phyloP scores from a whole-genome alignment of 805 yeast species.

The Candida rishiriensis region DNA sequence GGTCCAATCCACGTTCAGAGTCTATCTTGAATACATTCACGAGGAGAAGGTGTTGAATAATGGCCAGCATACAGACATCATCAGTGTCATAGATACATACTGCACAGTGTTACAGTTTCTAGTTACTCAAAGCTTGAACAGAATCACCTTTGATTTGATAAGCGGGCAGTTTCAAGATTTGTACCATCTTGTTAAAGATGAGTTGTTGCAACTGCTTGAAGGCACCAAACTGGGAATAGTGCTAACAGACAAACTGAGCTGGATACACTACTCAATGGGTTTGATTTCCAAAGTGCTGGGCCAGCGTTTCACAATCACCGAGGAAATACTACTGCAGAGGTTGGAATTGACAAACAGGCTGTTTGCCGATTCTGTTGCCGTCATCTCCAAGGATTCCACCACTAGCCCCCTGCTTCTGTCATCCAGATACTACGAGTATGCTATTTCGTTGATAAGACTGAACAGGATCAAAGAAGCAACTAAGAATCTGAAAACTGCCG shows the following conservation, averaged over 20 bases:
- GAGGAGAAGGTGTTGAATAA: constrained; percentile 33
- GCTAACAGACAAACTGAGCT: constrained; percentile 15
- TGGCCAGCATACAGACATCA: constrained; percentile 33
- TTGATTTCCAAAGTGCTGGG: constrained; percentile 18
- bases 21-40: constrained; percentile 37
- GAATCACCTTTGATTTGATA: constrained; percentile 13
- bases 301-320: constrained; percentile 7
- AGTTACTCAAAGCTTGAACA: constrained; percentile 5
- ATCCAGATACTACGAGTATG: constrained; percentile 37
- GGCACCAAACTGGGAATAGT: constrained; percentile 8
- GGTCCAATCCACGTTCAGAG: constrained; percentile 32
- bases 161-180: constrained; percentile 16
- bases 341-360: constrained; percentile 4
- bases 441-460: constrained; percentile 42
- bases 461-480: constrained; percentile 40
- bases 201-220: constrained; percentile 6
- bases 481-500: constrained; percentile 40
- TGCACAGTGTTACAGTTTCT: constrained; percentile 13
- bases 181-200: constrained; percentile 3
- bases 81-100: constrained; percentile 26
- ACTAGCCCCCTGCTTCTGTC: background rate
- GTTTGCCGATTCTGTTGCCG: constrained; percentile 10
- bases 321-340: constrained; percentile 8
- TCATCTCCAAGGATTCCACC: background rate
- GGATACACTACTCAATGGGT: constrained; percentile 21